Base-by-base conservation (phyloP, 2,329 filamentous ascomycete species). In the Fusarium nurragi region DNA sequence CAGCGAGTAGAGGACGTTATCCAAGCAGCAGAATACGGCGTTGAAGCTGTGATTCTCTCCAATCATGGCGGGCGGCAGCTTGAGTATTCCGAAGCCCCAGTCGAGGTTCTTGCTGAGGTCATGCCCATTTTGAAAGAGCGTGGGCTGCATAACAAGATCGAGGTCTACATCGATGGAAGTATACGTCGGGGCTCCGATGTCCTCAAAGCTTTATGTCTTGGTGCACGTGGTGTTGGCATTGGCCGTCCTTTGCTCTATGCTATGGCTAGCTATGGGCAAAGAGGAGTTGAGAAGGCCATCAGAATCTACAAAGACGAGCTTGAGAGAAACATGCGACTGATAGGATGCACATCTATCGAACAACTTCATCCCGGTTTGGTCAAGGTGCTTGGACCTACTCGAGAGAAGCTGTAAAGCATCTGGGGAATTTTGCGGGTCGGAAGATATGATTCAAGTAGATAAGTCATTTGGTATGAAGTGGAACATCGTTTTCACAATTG, bases 271-370 rank as follows among this genome's bases (percentile, higher is more conserved):
- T 97, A 98, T 74, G 94, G 94, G 1, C 79, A 92, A 50, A 84
- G 88, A 3, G 95, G 94, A 59, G 93, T 97, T n/a, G 92, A 97
- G 73, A 86, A 92, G 32, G 94, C 94, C 22, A 97, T 97, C 88
- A 90, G 93, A 75, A 80, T 97, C 58, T 84, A 97, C 69, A 92
- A 91, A 79, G 94, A 97, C 73, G 95, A 98, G 83, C 91, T 98
- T 88, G 93, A 96, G 80, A 97, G 97, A 93, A 94, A 94, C 72
- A 97, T 98, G 94, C 87, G 95, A 4, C 80, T 98, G 61, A 91
- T 98, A 69, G 95, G 95, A 6, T 91, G 88, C 53, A 85, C 84
- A 11, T 88, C 79, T 52, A 77, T 99, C 14, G 87, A 87, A 30
- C 88, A 98, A 68, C 80, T 98, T 57, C 41, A 57, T 3, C 32